Evolutionary conservation across 2,329 filamentous ascomycete genomes (phyloP).

Genomic region (Fusarium redolens): DNA sequence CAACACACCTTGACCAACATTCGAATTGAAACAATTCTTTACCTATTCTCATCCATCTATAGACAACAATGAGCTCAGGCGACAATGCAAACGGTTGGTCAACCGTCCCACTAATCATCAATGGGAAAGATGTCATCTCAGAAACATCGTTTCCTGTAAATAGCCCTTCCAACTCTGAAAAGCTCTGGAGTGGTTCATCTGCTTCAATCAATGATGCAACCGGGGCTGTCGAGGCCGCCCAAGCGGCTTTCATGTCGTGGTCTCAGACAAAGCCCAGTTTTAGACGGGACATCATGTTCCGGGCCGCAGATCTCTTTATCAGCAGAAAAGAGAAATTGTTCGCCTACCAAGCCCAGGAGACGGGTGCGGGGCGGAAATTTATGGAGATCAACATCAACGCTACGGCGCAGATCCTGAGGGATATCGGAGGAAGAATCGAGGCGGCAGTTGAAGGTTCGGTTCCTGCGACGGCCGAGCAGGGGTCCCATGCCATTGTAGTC

Average conservation of each 20-base stretch:
- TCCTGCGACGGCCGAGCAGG: background rate
- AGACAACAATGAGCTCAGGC: background rate
- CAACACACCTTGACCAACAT: background rate
- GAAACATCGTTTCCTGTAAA: background rate
- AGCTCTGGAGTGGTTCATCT: background rate
- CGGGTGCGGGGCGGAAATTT: slow-evolving; percentile 53
- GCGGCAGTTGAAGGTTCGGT: background rate
- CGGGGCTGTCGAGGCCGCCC: background rate
- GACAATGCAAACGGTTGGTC: background rate
- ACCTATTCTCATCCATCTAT: background rate
- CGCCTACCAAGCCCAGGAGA: slow-evolving; percentile 66
- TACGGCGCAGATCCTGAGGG: slow-evolving; percentile 48
- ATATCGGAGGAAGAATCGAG: background rate
- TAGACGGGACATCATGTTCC: background rate
- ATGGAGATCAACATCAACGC: slow-evolving; percentile 51
- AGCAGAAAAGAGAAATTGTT: slow-evolving; percentile 68
- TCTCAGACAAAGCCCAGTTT: background rate
- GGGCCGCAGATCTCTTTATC: slow-evolving; percentile 67
- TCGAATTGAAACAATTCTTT: rapidly evolving
- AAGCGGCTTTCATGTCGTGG: background rate
- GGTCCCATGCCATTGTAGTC: background rate
- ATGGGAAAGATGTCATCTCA: background rate
- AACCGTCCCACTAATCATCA: background rate
- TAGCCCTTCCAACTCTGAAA: background rate
- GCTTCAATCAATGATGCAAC: background rate